Conservation (phyloP, 148 eudicot species). For the Rhododendron simsii region DNA sequence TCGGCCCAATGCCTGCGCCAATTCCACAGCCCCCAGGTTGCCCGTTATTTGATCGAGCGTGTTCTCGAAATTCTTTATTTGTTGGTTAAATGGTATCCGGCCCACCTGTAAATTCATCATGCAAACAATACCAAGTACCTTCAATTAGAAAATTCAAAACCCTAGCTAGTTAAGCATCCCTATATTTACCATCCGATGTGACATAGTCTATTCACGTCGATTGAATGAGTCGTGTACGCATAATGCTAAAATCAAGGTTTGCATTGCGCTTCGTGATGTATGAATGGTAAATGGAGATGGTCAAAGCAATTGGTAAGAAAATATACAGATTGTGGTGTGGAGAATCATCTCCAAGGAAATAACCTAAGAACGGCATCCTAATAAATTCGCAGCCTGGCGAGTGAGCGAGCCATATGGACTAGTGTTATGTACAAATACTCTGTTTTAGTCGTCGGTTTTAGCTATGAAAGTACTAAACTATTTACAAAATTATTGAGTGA, state of each 20-base stretch:
- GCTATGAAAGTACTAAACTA: neutral
- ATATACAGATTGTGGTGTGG: too few relatives aligned
- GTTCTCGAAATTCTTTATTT: conserved; percentile 65
- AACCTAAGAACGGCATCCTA: too few relatives aligned
- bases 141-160: neutral
- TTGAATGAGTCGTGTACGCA: too few relatives aligned
- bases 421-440: neutral
- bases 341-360: too few relatives aligned
- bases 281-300: too few relatives aligned
- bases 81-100: conserved; percentile 84
- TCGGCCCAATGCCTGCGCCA: conserved; percentile 39
- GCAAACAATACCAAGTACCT: neutral
- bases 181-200: neutral
- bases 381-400: too few relatives aligned
- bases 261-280: too few relatives aligned
- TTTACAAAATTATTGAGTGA: neutral
- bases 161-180: too few relatives aligned
- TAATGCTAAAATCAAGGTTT: too few relatives aligned
- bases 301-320: too few relatives aligned
- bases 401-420: neutral
- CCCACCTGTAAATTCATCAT: conserved; percentile 42
- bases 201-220: too few relatives aligned
- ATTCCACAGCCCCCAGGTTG: conserved; percentile 42
- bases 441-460: neutral
- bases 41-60: conserved; percentile 54